Conservation (phyloP, 257 asterid genomes). For the Scutellaria baicalensis region DNA sequence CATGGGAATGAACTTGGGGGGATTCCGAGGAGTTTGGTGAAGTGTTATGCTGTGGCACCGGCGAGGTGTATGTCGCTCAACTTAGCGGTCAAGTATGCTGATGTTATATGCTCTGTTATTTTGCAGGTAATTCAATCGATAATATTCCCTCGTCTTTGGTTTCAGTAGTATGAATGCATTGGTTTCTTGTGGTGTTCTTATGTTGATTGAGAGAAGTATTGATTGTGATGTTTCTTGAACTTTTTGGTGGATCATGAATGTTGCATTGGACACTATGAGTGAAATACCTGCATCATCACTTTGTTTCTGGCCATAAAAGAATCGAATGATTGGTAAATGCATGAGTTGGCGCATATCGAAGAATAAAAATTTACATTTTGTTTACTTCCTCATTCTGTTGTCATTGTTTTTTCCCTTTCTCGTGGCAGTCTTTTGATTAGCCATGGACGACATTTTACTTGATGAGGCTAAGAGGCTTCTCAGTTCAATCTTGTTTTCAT, state of each 20-base stretch:
- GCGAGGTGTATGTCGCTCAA: slow-evolving; percentile 96
- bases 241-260: not conserved
- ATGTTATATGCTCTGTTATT: slow-evolving; percentile 65
- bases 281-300: not conserved
- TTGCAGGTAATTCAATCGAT: slow-evolving; percentile 55
- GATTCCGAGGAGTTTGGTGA: slow-evolving; percentile 58
- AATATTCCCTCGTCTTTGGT: not conserved
- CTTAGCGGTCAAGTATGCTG: slow-evolving; percentile 92
- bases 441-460: not conserved
- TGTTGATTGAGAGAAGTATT: not conserved
- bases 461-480: not conserved
- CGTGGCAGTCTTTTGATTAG: not conserved
- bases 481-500: not conserved
- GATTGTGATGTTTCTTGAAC: not conserved
- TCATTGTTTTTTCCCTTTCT: not conserved
- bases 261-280: not conserved
- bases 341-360: not conserved
- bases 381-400: not conserved
- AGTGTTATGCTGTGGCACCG: slow-evolving; percentile 88
- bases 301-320: not conserved
- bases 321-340: not conserved
- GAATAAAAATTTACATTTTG: not conserved
- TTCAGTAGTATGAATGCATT: not conserved
- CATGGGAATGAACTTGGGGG: slow-evolving; percentile 70
- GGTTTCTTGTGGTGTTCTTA: not conserved